Conservation (phyloP, 1,284 basidiomycete species). For the Kwoniella shivajii region DNA sequence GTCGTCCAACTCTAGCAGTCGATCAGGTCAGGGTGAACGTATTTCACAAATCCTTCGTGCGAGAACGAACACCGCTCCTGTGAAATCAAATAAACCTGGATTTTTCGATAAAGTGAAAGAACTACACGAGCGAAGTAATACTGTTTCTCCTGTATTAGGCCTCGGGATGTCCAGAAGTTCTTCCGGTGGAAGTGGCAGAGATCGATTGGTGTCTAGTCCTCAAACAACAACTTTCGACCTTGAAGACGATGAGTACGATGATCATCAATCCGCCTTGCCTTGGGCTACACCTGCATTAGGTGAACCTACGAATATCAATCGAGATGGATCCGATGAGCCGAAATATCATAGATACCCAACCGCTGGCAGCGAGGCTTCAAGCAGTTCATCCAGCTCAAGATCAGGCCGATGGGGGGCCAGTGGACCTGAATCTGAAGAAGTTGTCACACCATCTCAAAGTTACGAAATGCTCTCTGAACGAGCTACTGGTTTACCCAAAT, state of each 20-base stretch:
- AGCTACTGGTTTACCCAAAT: conserved; percentile 8
- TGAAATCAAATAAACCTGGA: conserved; percentile 15
- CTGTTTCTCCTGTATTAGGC: conserved; percentile 16
- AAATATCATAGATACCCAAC: conserved; percentile 35
- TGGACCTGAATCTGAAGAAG: conserved; percentile 40
- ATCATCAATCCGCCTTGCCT: conserved; percentile 40
- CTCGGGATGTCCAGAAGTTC: conserved; percentile 13
- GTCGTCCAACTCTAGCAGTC: conserved; percentile 18
- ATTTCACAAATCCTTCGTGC: conserved; percentile 23
- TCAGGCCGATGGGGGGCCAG: conserved; percentile 23
- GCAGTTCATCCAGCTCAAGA: conserved; percentile 31
- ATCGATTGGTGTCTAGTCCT: conserved; percentile 22
- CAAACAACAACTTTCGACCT: conserved; percentile 21
- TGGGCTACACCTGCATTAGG: conserved; percentile 38
- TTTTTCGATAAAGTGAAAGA: conserved; percentile 61
- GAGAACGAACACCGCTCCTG: conserved; percentile 12
- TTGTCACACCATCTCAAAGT: conserved; percentile 51
- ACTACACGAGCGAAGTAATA: conserved; percentile 28
- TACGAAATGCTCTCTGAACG: conserved; percentile 46
- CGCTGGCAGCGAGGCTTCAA: conserved; percentile 42
- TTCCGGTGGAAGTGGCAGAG: conserved; percentile 6
- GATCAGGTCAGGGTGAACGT: conserved; percentile 13
- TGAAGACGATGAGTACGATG: conserved; percentile 28
- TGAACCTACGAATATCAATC: conserved; percentile 20
- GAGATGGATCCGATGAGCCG: background rate